Evolutionary conservation across 352 stramenopile genomes (phyloP).

Genomic region (Halophytophthora batemanensis): DNA sequence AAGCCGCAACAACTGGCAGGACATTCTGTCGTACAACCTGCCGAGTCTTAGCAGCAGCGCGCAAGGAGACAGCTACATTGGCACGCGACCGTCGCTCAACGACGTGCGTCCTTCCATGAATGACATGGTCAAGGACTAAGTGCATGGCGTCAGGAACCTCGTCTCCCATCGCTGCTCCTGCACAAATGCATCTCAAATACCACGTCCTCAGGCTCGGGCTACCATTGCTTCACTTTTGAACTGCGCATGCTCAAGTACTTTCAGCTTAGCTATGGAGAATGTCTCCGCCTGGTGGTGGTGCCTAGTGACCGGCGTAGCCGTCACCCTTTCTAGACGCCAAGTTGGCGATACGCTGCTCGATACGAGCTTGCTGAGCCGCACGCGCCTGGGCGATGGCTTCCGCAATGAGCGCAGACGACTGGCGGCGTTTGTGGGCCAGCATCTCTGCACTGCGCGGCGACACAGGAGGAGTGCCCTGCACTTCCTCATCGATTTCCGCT

Average conservation of each 20-base stretch:
- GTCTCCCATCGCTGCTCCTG: too few species aligned
- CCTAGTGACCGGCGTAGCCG: conserved; percentile 31
- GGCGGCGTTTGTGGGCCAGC: conserved; percentile 28
- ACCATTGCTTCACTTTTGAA: too few species aligned
- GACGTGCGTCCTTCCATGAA: conserved; percentile 45
- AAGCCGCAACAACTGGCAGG: conserved; percentile 36
- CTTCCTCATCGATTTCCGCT: conserved; percentile 20
- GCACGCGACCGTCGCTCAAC: conserved; percentile 32
- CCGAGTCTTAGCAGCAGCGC: conserved; percentile 25
- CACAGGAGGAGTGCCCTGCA: conserved; percentile 29
- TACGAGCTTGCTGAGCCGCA: conserved; percentile 47
- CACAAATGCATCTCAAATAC: too few species aligned
- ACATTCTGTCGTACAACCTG: conserved; percentile 31
- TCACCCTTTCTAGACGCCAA: conserved; percentile 37
- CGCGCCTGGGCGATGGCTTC: conserved; percentile 51
- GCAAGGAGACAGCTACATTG: conserved; percentile 31
- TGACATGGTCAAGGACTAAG: conserved; percentile 32
- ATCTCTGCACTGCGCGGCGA: conserved; percentile 24
- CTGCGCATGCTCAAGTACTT: conserved; percentile 13
- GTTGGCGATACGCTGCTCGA: conserved; percentile 61
- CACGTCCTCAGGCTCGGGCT: too few species aligned
- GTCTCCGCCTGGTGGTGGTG: conserved; percentile 9
- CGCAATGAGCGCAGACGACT: conserved; percentile 43
- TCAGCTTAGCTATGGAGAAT: conserved; percentile 7
- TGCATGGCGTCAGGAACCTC: too few species aligned